Evolutionary conservation across 371 early-diverging fungal genomes (phyloP).

Genomic region (Mortierella sp.): DNA sequence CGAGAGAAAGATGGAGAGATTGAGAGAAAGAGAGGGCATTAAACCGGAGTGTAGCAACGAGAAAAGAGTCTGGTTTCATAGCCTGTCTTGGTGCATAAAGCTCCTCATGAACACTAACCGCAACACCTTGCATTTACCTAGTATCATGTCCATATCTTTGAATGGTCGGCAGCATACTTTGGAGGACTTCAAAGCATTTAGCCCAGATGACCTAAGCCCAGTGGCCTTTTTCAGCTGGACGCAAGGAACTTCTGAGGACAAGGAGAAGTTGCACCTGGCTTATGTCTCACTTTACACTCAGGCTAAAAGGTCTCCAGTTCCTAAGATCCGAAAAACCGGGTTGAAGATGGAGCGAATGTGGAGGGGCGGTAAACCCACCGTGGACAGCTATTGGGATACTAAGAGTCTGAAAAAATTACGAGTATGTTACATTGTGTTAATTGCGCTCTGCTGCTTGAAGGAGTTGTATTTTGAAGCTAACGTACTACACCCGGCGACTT

Average conservation of each 20-base stretch:
- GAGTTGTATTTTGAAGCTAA: conserved; percentile 9
- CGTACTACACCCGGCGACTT: conserved; percentile 10
- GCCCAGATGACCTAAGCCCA: conserved; percentile 30
- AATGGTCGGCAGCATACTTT: conserved; percentile 19
- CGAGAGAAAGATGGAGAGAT: too few species aligned
- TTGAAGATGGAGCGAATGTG: conserved; percentile 32
- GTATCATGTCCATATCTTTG: conserved; percentile 21
- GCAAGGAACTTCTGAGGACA: conserved; percentile 12
- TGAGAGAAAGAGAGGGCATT: too few species aligned
- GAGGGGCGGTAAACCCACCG: conserved; percentile 15
- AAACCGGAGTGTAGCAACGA: too few species aligned
- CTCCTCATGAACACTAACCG: too few species aligned
- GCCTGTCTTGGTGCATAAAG: too few species aligned
- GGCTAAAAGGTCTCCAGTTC: conserved; percentile 25
- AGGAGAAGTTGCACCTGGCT: conserved; percentile 26
- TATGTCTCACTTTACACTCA: conserved; percentile 31
- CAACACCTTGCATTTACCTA: conserved; percentile 2
- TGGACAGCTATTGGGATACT: conserved; percentile 24
- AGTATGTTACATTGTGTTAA: conserved; percentile 15
- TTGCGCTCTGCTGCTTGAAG: neutral
- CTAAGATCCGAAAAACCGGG: conserved; percentile 20
- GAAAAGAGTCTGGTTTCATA: too few species aligned
- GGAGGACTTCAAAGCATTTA: conserved; percentile 22
- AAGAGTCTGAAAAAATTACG: conserved; percentile 27
- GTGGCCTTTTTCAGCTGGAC: conserved; percentile 30